A percentile compares a stretch with the other conserved stretches of the same genome.
Evolutionary conservation across 345 rosid genomes (phyloP).

Genomic region (Draba incana): DNA sequence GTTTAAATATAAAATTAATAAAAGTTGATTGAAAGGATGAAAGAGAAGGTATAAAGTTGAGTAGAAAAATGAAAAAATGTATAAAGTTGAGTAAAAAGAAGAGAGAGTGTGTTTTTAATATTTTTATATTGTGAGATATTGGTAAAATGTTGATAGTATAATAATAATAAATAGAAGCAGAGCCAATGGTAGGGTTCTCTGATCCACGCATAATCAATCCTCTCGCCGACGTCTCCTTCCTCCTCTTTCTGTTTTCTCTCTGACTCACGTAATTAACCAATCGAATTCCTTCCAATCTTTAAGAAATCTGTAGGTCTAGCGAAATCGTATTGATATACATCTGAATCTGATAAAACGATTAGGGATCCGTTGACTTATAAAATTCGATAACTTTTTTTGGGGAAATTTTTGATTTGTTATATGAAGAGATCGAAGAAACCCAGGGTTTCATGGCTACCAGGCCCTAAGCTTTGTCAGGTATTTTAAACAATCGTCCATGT

Average conservation of each 20-base stretch:
- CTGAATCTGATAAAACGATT: constrained; percentile 28
- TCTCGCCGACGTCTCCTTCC: constrained; percentile 24
- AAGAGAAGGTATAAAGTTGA: no score
- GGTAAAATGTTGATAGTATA: no score
- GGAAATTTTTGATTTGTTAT: not conserved
- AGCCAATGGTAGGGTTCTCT: constrained; percentile 19
- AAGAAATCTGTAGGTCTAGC: constrained; percentile 27
- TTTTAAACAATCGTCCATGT: not conserved
- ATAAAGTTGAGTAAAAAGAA: no score
- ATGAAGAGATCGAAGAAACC: constrained; percentile 62
- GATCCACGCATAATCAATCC: not conserved
- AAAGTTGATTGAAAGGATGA: no score
- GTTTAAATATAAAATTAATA: no score
- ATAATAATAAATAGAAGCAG: not conserved
- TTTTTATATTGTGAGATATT: no score
- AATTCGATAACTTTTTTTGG: constrained; percentile 19
- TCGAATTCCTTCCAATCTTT: constrained; percentile 1
- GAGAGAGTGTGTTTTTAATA: no score
- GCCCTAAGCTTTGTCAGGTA: constrained; percentile 66
- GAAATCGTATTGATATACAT: constrained; percentile 7
- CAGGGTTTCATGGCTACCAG: constrained; percentile 65
- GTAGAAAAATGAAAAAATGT: no score
- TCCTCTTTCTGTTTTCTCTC: not conserved
- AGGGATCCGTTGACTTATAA: not conserved
- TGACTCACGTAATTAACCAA: constrained; percentile 12